These are phyloP conservation scores for Arachis stenosperma DNA, from an alignment of 306 rosid species.

Conservation along the genomic window DNA sequence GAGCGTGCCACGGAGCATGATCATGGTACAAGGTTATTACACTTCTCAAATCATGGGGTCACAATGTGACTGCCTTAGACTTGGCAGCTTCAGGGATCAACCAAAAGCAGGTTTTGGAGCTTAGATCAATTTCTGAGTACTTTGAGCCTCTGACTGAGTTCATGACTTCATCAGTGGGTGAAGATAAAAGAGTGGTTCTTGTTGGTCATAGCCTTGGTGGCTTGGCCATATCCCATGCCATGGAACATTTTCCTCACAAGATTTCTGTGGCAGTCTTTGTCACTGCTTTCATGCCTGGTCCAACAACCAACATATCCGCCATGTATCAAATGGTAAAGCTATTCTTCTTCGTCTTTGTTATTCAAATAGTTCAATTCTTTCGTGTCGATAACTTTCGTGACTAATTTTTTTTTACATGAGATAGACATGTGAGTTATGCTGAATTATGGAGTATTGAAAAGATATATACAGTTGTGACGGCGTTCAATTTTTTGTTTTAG, in stretches of 20 bases:
- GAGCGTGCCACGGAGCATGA: slow-evolving; percentile 63
- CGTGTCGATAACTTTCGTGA: too few species aligned
- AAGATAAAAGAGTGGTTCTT: slow-evolving; percentile 37
- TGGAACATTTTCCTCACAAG: slow-evolving; percentile 31
- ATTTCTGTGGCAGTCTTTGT: slow-evolving; percentile 46
- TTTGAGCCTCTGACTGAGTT: slow-evolving; percentile 45
- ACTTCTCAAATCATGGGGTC: slow-evolving; percentile 30
- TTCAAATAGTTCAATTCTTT: too few species aligned
- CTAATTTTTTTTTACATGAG: too few species aligned
- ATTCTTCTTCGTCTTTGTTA: not conserved
- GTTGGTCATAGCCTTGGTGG: slow-evolving; percentile 61
- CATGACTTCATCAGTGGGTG: slow-evolving; percentile 30
- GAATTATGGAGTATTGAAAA: too few species aligned
- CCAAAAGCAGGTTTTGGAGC: not conserved
- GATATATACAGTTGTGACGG: too few species aligned
- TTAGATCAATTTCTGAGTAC: slow-evolving; percentile 41
- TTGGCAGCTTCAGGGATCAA: slow-evolving; percentile 46
- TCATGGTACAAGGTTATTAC: slow-evolving; percentile 52
- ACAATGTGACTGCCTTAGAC: slow-evolving; percentile 48
- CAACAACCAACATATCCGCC: slow-evolving; percentile 36
- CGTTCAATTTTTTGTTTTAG: too few species aligned
- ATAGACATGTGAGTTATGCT: too few species aligned
- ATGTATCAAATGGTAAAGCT: slow-evolving; percentile 37
- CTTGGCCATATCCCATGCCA: slow-evolving; percentile 48
- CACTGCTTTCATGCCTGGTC: slow-evolving; percentile 54